Conservation (phyloP, 768 basidiomycete genomes). For the Lentinula raphanica region DNA sequence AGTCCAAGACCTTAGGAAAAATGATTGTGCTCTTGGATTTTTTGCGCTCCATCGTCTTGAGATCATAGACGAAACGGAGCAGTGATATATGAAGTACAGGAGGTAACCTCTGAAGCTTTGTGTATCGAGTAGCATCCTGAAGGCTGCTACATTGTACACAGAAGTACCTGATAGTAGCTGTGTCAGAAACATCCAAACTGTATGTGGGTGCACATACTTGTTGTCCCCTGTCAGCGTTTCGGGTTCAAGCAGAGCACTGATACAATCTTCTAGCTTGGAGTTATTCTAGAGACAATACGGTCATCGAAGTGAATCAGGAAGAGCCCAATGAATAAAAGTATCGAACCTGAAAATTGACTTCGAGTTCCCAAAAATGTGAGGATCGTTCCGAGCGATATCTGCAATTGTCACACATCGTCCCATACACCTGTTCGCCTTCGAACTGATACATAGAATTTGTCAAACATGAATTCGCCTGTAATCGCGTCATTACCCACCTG, state of each 20-base stretch:
- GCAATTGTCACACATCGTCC: slow-evolving; percentile 73
- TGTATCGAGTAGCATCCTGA: slow-evolving; percentile 76
- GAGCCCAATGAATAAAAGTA: not conserved
- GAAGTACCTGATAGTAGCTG: slow-evolving; percentile 54
- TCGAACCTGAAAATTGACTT: slow-evolving; percentile 72
- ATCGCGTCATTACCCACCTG: slow-evolving; percentile 42
- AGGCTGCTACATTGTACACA: slow-evolving; percentile 71
- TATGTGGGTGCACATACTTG: slow-evolving; percentile 40
- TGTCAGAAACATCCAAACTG: not conserved
- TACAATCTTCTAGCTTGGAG: slow-evolving; percentile 66
- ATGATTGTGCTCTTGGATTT: slow-evolving; percentile 79
- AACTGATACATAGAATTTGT: slow-evolving; percentile 55
- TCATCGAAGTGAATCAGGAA: not conserved
- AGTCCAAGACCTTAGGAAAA: slow-evolving; percentile 73
- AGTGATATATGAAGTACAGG: slow-evolving; percentile 89
- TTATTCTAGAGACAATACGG: slow-evolving; percentile 45
- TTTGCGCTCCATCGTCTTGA: slow-evolving; percentile 71
- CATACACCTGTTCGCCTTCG: slow-evolving; percentile 79
- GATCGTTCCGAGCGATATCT: slow-evolving; percentile 59
- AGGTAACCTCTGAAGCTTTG: slow-evolving; percentile 66
- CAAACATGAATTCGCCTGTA: not conserved
- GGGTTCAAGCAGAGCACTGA: slow-evolving; percentile 57
- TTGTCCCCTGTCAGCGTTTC: slow-evolving; percentile 83
- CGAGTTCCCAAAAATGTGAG: slow-evolving; percentile 81
- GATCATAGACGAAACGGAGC: slow-evolving; percentile 88